Evolutionary conservation across 345 rosid species (phyloP), one percentile per base, ranked within the genome.

Genomic region (Bruguiera sexangula): DNA sequence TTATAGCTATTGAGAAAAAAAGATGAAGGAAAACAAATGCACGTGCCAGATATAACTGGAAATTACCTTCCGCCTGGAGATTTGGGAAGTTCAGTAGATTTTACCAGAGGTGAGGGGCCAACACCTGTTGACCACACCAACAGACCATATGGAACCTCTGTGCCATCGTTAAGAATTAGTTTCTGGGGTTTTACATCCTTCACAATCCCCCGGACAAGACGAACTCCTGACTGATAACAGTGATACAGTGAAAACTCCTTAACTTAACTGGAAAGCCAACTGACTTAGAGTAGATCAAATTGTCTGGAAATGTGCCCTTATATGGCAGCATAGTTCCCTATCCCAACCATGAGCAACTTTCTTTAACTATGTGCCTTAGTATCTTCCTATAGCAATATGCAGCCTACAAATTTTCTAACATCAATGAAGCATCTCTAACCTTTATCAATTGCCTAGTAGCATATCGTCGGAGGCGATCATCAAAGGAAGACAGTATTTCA

Each of bases 51-150:
- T 43, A 43, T 43, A 43, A 43, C 16, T 0, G 34, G 21, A 51
- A 52, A 76, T 81, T 68, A 87, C 97, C 98, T 91, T 72, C 96
- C 96, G 75, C 96, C 95, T 0, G 94, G 96, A 73, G 88, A 88
- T 81, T 94, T 91, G 5, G 97, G 93, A 76, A 94, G 79, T 60
- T 83, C 88, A 43, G 89, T 76, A 73, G 93, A 83, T 60, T 79
- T 87, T 27, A 89, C 86, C 56, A 94, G 81, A 67, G 86, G 22
- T 54, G 96, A 88, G 67, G 97, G 98, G 69, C 96, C 98, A 32
- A 94, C 97, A 65, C 97, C 97, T 5, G 96, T 91, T 50, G 97
- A 91, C 98, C 98, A 94, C 9, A 89, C 96, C 78, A 94, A 76
- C 67, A 94, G 79, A 46, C 98, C 97, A 32, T 89, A 89, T 1